Evolutionary conservation across 371 early-diverging fungal species (phyloP).

Genomic region (Lichtheimia ornata): DNA sequence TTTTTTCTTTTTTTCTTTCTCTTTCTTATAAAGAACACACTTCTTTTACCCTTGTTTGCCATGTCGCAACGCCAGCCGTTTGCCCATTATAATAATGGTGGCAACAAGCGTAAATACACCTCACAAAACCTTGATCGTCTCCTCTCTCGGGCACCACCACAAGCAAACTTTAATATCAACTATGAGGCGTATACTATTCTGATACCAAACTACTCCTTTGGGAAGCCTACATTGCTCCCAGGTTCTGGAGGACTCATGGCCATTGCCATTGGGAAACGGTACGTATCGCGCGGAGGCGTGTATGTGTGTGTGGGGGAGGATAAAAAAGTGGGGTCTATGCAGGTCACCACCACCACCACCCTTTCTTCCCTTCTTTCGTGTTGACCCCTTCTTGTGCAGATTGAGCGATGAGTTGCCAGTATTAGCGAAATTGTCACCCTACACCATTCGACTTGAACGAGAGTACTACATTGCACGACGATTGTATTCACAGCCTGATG

Average conservation of each 20-base stretch:
- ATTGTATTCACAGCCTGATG: slow-evolving; percentile 32
- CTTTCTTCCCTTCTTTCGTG: background rate
- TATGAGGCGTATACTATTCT: slow-evolving; percentile 32
- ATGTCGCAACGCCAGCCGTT: too few species aligned
- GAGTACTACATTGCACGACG: slow-evolving; percentile 44
- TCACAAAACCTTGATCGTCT: slow-evolving; percentile 13
- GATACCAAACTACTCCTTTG: slow-evolving; percentile 43
- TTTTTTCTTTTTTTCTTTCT: too few species aligned
- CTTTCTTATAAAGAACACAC: too few species aligned
- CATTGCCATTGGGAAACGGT: slow-evolving; percentile 40
- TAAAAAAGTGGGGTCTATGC: background rate
- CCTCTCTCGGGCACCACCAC: slow-evolving; percentile 19
- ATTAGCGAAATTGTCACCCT: slow-evolving; percentile 42
- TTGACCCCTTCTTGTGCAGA: slow-evolving; percentile 9
- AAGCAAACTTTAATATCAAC: slow-evolving; percentile 38
- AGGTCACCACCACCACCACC: too few species aligned
- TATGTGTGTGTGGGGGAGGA: too few species aligned
- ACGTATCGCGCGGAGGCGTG: background rate
- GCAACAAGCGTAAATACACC: background rate
- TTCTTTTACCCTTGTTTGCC: too few species aligned
- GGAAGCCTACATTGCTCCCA: slow-evolving; percentile 30
- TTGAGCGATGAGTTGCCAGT: slow-evolving; percentile 28
- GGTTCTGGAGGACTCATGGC: slow-evolving; percentile 45
- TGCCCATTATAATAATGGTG: too few species aligned
- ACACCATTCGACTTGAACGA: slow-evolving; percentile 38